Evolutionary conservation across 805 yeast species (phyloP).

Genomic region (Starmera dryadoides): DNA sequence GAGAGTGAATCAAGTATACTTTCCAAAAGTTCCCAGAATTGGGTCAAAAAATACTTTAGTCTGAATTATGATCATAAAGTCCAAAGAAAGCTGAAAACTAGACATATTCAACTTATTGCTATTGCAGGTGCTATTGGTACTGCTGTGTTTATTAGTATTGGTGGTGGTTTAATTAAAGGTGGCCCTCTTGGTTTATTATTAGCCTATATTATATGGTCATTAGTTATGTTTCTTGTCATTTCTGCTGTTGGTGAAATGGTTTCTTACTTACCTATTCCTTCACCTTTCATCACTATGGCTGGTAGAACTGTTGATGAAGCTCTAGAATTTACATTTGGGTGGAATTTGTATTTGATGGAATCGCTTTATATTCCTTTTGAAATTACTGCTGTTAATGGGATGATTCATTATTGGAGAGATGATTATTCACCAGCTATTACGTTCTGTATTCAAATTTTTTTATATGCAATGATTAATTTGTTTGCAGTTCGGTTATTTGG

Average conservation of each 20-base stretch:
- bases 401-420: constrained; percentile 71
- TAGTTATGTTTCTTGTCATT: constrained; percentile 56
- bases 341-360: constrained; percentile 67
- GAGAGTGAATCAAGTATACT: background rate
- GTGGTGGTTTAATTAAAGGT: constrained; percentile 52
- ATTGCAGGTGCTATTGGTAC: constrained; percentile 76
- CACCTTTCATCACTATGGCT: constrained; percentile 68
- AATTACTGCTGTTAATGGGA: constrained; percentile 66
- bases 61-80: background rate
- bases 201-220: constrained; percentile 56
- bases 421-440: constrained; percentile 67
- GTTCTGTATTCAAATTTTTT: constrained; percentile 51
- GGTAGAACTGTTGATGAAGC: constrained; percentile 71
- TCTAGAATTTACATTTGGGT: constrained; percentile 61
- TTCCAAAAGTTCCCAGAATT: background rate
- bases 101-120: constrained; percentile 73
- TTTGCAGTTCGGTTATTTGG: constrained; percentile 71
- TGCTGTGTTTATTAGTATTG: constrained; percentile 68
- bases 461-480: constrained; percentile 56
- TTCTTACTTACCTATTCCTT: constrained; percentile 59
- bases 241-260: constrained; percentile 71
- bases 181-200: constrained; percentile 63
- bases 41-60: background rate
- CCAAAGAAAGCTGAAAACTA: constrained; percentile 35
- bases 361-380: constrained; percentile 75